Evolutionary conservation across 2,329 filamentous ascomycete genomes (phyloP), one percentile per base, ranked within the genome.

Genomic region (Aspergillus arachidicola): DNA sequence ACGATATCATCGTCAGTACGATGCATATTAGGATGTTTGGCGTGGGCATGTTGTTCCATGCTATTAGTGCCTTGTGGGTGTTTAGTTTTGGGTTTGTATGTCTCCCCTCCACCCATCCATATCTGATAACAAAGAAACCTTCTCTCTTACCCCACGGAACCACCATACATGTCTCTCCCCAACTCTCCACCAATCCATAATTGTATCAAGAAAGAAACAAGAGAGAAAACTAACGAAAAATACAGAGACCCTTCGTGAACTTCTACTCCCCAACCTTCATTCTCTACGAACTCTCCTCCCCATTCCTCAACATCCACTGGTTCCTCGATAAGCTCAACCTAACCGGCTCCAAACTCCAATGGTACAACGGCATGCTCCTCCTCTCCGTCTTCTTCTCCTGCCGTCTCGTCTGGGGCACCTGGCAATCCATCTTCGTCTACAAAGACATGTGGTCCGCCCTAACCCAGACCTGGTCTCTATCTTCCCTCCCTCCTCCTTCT

Each of bases 221-320:
- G 23, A 51, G 57, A 59, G 26, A 38, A 23, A 41, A 26, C 26
- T 16, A 6, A 46, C 6, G 7, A 38, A 36, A 62, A 30, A 12
- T 6, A 14, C 58, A 71, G 87, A 82, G 87, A 66, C 87, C 87
- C 2, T 89, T 89, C 71, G 78, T 88, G 64, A 88, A 89, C 75
- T 89, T 83, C 80, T 90, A 89, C 75, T 85, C 82, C 21, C 85
- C 87, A 0, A 84, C 83, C 6, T 90, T 90, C 78, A 87, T 90
- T 70, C 86, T 90, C 68, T 90, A 89, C 78, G 87, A 90, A 72
- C 85, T 90, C 67, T 88, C 86, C 46, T 85, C 83, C 65, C 87
- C 87, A 10, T 89, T 89, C 75, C 81, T 89, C 66, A 90, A 90
- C 75, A 85, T 89, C 73, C 87, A 90, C 79, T 90, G 87, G 87